phyloP scores from a whole-genome alignment of 2,329 filamentous ascomycete genomes.

The Penicillium expansum region DNA sequence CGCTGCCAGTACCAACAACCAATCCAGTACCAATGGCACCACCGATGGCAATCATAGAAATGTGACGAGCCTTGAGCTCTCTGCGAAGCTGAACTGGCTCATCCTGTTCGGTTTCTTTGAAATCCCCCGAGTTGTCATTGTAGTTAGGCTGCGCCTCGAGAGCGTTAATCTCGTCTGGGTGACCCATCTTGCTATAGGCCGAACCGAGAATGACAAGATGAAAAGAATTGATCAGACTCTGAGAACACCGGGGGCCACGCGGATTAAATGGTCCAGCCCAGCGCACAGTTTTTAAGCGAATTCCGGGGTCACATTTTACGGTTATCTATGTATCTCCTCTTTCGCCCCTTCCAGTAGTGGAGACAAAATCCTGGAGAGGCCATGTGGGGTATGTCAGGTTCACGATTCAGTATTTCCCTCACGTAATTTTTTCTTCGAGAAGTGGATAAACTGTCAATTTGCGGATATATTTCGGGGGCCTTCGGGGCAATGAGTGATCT shows the following conservation, averaged over 20 bases:
- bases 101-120: slow-evolving; percentile 4
- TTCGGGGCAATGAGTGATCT: not conserved
- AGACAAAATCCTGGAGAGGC: not conserved
- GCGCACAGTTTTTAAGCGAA: slow-evolving; percentile 9
- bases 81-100: slow-evolving; percentile 6
- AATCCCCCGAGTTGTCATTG: not conserved
- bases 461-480: not conserved
- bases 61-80: slow-evolving; percentile 13
- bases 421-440: not conserved
- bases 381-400: not conserved
- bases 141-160: slow-evolving; percentile 10
- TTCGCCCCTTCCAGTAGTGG: slow-evolving; percentile 8
- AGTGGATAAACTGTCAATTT: not conserved
- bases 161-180: slow-evolving; percentile 12
- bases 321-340: slow-evolving; percentile 2
- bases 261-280: not conserved
- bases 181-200: slow-evolving; percentile 7
- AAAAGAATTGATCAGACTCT: not conserved
- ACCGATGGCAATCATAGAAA: slow-evolving; percentile 37
- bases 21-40: slow-evolving; percentile 40
- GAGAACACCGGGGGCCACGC: not conserved
- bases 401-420: not conserved
- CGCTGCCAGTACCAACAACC: slow-evolving; percentile 36
- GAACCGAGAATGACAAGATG: not conserved
- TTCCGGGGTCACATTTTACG: slow-evolving; percentile 4